Evolutionary conservation across 805 yeast species (phyloP).

Genomic region (Candida sphagnicola): DNA sequence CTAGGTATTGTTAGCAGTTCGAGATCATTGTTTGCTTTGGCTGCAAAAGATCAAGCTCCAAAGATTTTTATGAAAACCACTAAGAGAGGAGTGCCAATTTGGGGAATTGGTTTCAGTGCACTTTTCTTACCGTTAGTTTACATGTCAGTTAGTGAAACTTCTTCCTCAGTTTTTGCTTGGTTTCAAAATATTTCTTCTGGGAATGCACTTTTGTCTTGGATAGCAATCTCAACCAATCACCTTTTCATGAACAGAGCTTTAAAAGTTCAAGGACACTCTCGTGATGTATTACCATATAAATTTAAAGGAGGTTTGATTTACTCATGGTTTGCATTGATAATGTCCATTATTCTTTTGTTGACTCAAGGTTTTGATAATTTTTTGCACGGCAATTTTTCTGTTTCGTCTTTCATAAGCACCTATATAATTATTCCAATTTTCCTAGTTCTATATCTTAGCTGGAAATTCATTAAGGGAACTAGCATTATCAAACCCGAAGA

Average conservation of each 20-base stretch:
- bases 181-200: slow-evolving; percentile 29
- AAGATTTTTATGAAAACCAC: slow-evolving; percentile 25
- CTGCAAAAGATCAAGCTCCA: slow-evolving; percentile 37
- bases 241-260: slow-evolving; percentile 29
- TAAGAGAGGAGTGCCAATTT: slow-evolving; percentile 29
- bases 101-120: slow-evolving; percentile 19
- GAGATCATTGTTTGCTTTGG: slow-evolving; percentile 32
- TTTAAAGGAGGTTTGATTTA: slow-evolving; percentile 28
- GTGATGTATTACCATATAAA: slow-evolving; percentile 29
- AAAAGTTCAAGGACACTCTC: slow-evolving; percentile 35
- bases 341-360: slow-evolving; percentile 29
- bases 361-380: slow-evolving; percentile 37
- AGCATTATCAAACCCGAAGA: slow-evolving; percentile 29
- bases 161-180: slow-evolving; percentile 32
- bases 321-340: slow-evolving; percentile 29
- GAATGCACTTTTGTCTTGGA: slow-evolving; percentile 27
- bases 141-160: slow-evolving; percentile 21
- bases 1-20: slow-evolving; percentile 23
- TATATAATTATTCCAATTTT: slow-evolving; percentile 42
- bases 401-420: slow-evolving; percentile 39
- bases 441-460: slow-evolving; percentile 27
- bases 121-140: slow-evolving; percentile 34
- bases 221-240: slow-evolving; percentile 26
- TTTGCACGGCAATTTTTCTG: slow-evolving; percentile 33
- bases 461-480: slow-evolving; percentile 37